phyloP scores from a whole-genome alignment of 2,329 filamentous ascomycete species.

The Ophiostoma ulmi region DNA sequence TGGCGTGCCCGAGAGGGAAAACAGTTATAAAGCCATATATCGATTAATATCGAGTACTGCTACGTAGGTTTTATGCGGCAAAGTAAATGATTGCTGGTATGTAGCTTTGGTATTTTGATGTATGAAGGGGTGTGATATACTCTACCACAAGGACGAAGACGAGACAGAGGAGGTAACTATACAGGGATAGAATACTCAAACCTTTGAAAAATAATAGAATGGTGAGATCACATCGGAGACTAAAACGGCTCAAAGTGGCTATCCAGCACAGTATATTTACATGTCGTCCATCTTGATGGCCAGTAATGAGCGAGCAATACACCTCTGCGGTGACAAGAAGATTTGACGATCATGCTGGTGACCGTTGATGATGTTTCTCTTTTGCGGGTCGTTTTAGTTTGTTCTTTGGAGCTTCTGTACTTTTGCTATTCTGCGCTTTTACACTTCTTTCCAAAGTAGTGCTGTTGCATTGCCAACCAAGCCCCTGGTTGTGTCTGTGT shows the following conservation, averaged over 20 bases:
- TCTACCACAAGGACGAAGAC: background rate
- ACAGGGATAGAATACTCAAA: background rate
- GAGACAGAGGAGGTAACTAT: background rate
- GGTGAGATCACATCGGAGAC: background rate
- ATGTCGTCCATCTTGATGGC: background rate
- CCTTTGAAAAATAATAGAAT: background rate
- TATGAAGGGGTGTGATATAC: background rate
- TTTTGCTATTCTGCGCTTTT: background rate
- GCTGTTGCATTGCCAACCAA: background rate
- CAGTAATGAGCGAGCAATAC: background rate
- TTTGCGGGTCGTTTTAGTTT: background rate
- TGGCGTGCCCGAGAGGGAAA: background rate
- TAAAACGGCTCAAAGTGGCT: background rate
- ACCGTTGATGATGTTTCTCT: background rate
- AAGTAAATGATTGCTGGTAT: background rate
- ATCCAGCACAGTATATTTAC: background rate
- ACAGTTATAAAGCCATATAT: background rate
- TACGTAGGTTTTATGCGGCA: background rate
- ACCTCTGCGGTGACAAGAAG: background rate
- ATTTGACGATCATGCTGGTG: background rate
- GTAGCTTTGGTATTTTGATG: background rate
- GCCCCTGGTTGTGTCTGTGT: background rate
- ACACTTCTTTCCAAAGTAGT: background rate
- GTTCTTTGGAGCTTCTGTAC: conserved; percentile 3
- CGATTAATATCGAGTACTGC: background rate